Evolutionary conservation across 78 protist species (phyloP).

Genomic region (Salpingoeca rosetta): DNA sequence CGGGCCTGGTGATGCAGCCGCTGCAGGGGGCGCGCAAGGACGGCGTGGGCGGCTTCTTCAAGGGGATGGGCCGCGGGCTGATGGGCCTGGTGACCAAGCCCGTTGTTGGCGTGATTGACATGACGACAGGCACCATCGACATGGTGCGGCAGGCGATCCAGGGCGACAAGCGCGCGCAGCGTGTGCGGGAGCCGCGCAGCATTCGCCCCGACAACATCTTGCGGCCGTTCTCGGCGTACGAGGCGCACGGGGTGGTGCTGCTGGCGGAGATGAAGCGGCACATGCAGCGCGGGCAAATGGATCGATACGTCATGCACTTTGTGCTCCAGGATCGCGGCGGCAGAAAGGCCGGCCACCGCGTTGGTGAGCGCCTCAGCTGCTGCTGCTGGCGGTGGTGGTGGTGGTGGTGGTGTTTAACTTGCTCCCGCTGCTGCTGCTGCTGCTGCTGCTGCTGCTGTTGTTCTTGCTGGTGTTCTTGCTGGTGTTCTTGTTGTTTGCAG

Average conservation of each 20-base stretch:
- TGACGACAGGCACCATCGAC: background rate
- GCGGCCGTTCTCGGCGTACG: background rate
- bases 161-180: background rate
- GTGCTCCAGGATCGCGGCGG: background rate
- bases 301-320: background rate
- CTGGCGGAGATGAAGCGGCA: background rate
- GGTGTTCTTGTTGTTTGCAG: no score
- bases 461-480: no score
- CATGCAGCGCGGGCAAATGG: background rate
- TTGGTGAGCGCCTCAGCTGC: background rate
- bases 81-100: conserved; percentile 43
- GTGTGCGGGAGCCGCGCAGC: background rate
- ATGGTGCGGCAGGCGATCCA: background rate
- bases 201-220: background rate
- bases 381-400: background rate
- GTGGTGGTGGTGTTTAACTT: background rate
- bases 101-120: conserved; percentile 21
- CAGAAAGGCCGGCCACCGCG: background rate
- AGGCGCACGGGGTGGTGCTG: background rate
- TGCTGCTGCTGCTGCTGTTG: no score
- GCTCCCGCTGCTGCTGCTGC: background rate
- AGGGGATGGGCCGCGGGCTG: conserved; percentile 40
- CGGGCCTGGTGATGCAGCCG: conserved; percentile 40
- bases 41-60: conserved; percentile 32
- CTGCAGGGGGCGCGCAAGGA: conserved; percentile 13